These are phyloP conservation scores for Colletotrichum caudatum DNA, from an alignment of 2,329 filamentous ascomycete genomes.

Conservation along the genomic window DNA sequence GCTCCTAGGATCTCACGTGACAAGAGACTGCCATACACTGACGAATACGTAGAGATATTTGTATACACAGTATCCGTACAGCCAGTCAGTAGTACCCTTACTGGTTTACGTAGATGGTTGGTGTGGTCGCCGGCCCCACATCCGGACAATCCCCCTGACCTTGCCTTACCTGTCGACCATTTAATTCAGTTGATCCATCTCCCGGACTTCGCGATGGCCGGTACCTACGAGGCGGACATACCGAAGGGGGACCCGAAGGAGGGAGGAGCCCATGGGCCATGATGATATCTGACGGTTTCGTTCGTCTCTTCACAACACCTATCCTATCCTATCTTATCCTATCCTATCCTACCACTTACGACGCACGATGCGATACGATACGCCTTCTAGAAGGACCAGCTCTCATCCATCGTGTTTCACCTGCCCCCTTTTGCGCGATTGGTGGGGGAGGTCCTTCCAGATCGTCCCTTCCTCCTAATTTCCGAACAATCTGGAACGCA, in stretches of 20 bases:
- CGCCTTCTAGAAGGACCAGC: conserved; percentile 33
- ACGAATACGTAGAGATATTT: too few species aligned
- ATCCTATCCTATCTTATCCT: too few species aligned
- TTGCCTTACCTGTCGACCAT: neutral
- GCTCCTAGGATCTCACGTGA: conserved; percentile 21
- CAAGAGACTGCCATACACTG: conserved; percentile 5
- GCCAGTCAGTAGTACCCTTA: too few species aligned
- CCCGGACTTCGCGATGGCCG: neutral
- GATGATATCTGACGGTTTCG: conserved; percentile 6
- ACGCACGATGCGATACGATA: neutral
- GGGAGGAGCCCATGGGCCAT: neutral
- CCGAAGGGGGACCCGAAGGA: neutral
- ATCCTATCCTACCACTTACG: too few species aligned
- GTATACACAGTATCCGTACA: too few species aligned
- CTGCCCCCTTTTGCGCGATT: too few species aligned
- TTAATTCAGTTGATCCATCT: neutral
- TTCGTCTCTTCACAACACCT: neutral
- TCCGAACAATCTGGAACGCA: conserved; percentile 21
- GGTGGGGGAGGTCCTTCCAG: neutral
- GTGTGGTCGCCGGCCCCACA: conserved; percentile 17
- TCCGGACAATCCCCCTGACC: neutral
- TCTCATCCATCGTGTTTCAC: neutral
- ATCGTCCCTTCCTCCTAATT: conserved; percentile 33
- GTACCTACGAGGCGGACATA: neutral
- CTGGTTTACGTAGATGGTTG: too few species aligned